Conservation (phyloP, 164 flowering plant species). For the Warburgia ugandensis region DNA sequence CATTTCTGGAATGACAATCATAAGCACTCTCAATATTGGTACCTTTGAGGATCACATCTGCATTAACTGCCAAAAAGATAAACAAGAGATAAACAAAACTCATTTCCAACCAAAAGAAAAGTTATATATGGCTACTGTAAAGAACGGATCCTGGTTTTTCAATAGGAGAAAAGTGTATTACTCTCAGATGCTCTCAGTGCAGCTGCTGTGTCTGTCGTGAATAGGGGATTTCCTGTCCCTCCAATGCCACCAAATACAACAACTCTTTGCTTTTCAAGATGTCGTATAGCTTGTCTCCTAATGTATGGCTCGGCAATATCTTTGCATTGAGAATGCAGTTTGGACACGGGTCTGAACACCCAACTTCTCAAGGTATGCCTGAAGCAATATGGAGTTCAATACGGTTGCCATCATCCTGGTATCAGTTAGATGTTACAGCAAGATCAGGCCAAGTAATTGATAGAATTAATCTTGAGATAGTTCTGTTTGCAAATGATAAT, state of each 20-base stretch:
- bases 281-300: constrained; percentile 74
- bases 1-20: constrained; percentile 61
- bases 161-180: constrained; percentile 15
- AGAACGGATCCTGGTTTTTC: neutral
- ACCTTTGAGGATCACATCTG: constrained; percentile 83
- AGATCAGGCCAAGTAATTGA: neutral
- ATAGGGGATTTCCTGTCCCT: constrained; percentile 80
- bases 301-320: constrained; percentile 83
- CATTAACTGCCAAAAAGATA: constrained; percentile 48
- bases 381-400: constrained; percentile 86
- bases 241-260: constrained; percentile 96
- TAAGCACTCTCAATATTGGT: constrained; percentile 63
- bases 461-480: neutral
- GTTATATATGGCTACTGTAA: neutral
- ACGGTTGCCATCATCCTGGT: constrained; percentile 94
- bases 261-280: constrained; percentile 92
- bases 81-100: neutral
- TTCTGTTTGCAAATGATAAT: neutral
- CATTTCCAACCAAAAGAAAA: neutral
- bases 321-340: constrained; percentile 58
- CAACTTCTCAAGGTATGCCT: constrained; percentile 75
- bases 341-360: constrained; percentile 85
- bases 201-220: constrained; percentile 87
- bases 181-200: constrained; percentile 91
- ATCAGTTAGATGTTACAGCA: constrained; percentile 4